Evolutionary conservation across 2,329 filamentous ascomycete species (phyloP), one percentile per base, ranked within the genome.

Genomic region (Huntiella abstrusa): DNA sequence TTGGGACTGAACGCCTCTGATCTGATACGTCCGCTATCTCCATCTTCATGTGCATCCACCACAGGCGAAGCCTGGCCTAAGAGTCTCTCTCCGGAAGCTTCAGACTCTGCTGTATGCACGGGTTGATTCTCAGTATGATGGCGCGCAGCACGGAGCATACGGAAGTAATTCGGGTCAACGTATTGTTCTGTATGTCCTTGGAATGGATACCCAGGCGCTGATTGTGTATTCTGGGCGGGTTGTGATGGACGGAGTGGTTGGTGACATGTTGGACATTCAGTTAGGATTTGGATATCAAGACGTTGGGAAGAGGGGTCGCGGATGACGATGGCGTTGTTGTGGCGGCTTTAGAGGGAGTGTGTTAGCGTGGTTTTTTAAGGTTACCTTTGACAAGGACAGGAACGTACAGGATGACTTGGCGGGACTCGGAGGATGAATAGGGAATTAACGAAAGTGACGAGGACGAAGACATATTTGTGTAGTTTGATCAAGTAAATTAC

Each of bases 151-250:
- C 77, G 81, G 36, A 98, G 77, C 81, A 96, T 87, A 56, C 84
- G 84, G 62, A 98, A 98, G 66, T 98, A 98, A 44, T 86, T 77
- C 2, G 87, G 87, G 56, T 87, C 80, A 54, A 95, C 82, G 58
- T 87, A 96, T 48, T 79, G 73, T 42, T 80, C 71, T 33, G 64
- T 63, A 43, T 60, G 57, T 47, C 56, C 60, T 4, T 43, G 32
- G 8, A 16, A 33, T n/a, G 32, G 4, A 10, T 28, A 28, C 3
- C 22, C 22, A 3, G 22, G 22, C 2, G 22, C 6, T 7, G 22
- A 28, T 28, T 28, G 22, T 3, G 6, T 28, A 10, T 7, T 57
- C 52, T n/a, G 54, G 55, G 11, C 19, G 65, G 62, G 16, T 74
- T 69, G 45, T 72, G 69, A 33, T 35, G 58, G 60, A 52, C 69